A percentile compares a stretch with the other conserved stretches of the same genome.
Evolutionary conservation across 1,284 basidiomycete genomes (phyloP).

Genomic region (Ustilago vetiveriae): DNA sequence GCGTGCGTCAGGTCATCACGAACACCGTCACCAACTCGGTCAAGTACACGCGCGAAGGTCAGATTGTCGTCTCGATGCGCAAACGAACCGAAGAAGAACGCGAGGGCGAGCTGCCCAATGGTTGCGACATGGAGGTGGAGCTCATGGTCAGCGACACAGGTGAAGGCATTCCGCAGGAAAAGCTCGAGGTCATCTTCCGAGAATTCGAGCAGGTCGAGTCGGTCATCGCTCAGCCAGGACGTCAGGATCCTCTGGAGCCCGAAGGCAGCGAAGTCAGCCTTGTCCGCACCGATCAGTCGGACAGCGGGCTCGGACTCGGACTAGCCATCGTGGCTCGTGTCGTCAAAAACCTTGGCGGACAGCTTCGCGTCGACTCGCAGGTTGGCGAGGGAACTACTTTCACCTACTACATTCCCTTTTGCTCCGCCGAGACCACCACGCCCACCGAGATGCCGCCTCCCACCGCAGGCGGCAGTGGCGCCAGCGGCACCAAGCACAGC

Average conservation of each 20-base stretch:
- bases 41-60: slow-evolving; percentile 76
- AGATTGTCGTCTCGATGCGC: slow-evolving; percentile 75
- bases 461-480: slow-evolving; percentile 18
- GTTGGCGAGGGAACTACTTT: slow-evolving; percentile 78
- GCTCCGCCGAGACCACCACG: slow-evolving; percentile 46
- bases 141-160: slow-evolving; percentile 82
- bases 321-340: slow-evolving; percentile 84
- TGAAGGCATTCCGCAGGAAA: slow-evolving; percentile 77
- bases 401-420: slow-evolving; percentile 76
- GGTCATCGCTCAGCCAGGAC: slow-evolving; percentile 53
- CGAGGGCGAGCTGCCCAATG: slow-evolving; percentile 30
- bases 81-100: slow-evolving; percentile 53
- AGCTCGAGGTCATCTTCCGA: slow-evolving; percentile 83
- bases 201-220: slow-evolving; percentile 86
- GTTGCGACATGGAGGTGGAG: slow-evolving; percentile 73
- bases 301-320: slow-evolving; percentile 72
- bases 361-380: slow-evolving; percentile 80
- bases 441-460: slow-evolving; percentile 30
- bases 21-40: slow-evolving; percentile 84
- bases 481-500: slow-evolving; percentile 18
- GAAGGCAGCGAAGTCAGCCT: slow-evolving; percentile 25
- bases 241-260: slow-evolving; percentile 10
- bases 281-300: slow-evolving; percentile 32
- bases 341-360: slow-evolving; percentile 81
- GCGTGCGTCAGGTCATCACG: slow-evolving; percentile 82